Evolutionary conservation across 257 asterid genomes (phyloP).

Genomic region (Nicotiana attenuata): DNA sequence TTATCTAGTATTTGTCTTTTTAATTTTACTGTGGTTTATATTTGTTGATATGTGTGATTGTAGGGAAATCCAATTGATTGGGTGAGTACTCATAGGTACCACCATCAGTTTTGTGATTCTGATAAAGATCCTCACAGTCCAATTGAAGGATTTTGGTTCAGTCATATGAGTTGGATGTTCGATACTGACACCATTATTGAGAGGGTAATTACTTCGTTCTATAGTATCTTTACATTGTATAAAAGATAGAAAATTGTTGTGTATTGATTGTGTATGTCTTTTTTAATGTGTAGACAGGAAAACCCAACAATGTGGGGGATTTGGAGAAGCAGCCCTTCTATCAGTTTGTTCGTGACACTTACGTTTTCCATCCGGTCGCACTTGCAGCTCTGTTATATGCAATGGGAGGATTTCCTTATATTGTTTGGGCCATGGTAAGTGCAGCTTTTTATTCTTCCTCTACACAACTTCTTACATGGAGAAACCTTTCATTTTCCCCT

Average conservation of each 20-base stretch:
- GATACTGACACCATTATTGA: conserved; percentile 35
- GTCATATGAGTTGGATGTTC: conserved; percentile 80
- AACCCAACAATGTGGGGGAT: conserved; percentile 65
- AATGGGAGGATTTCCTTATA: conserved; percentile 68
- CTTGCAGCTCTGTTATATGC: conserved; percentile 58
- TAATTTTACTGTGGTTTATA: no score
- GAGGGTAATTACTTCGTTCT: conserved; percentile 34
- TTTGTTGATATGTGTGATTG: not conserved
- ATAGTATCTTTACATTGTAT: not conserved
- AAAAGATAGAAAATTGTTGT: not conserved
- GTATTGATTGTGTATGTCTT: not conserved
- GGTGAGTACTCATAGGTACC: conserved; percentile 89
- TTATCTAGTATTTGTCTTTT: no score
- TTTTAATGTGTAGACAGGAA: conserved; percentile 43
- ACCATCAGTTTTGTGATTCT: conserved; percentile 79
- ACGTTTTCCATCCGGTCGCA: conserved; percentile 50
- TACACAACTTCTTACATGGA: not conserved
- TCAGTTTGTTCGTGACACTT: conserved; percentile 46
- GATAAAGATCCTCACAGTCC: conserved; percentile 83
- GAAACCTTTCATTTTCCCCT: not conserved
- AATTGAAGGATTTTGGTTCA: conserved; percentile 74
- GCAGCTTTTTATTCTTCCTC: not conserved
- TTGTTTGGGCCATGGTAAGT: conserved; percentile 86
- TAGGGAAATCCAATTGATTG: conserved; percentile 81
- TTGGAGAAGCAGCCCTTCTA: conserved; percentile 68